Evolutionary conservation across 2,329 filamentous ascomycete genomes (phyloP).

Genomic region (Calonectria multiphialidica): DNA sequence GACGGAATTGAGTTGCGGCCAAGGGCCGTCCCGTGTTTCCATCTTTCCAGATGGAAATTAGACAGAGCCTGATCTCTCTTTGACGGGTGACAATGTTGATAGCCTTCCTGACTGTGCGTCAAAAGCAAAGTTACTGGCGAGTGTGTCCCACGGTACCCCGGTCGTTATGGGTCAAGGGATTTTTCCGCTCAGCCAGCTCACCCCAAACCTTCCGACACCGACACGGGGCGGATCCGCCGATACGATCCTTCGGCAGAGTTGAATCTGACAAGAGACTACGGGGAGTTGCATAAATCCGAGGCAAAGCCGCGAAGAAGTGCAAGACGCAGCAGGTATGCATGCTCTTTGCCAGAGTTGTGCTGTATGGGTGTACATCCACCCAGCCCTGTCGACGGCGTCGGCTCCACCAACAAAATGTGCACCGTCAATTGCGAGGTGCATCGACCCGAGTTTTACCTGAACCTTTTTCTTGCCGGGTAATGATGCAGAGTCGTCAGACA

Average conservation of each 20-base stretch:
- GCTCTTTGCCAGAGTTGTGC: constrained; percentile 22
- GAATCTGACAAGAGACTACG: constrained; percentile 12
- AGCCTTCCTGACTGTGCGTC: constrained; percentile 16
- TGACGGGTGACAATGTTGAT: constrained; percentile 6
- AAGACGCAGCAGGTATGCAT: constrained; percentile 19
- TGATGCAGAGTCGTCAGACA: constrained; percentile 9
- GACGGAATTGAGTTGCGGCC: constrained; percentile 26
- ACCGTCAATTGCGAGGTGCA: constrained; percentile 1
- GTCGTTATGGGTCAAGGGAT: constrained; percentile 30
- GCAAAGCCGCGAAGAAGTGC: constrained; percentile 22
- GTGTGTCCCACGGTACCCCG: constrained; percentile 27
- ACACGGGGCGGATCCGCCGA: constrained; percentile 28
- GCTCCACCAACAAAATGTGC: background rate
- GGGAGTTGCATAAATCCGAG: constrained; percentile 32
- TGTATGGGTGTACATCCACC: constrained; percentile 14
- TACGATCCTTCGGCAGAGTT: constrained; percentile 21
- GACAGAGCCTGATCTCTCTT: constrained; percentile 27
- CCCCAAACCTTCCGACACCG: constrained; percentile 12
- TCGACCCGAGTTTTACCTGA: constrained; percentile 15
- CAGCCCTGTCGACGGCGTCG: constrained; percentile 19
- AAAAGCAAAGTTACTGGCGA: constrained; percentile 33
- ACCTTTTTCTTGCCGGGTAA: constrained; percentile 9
- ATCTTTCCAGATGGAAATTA: constrained; percentile 25
- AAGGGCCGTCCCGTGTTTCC: constrained; percentile 33
- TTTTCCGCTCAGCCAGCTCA: constrained; percentile 20